These are phyloP conservation scores for Suhomyces tanzawaensis DNA, from an alignment of 805 yeast genomes.

Conservation along the genomic window DNA sequence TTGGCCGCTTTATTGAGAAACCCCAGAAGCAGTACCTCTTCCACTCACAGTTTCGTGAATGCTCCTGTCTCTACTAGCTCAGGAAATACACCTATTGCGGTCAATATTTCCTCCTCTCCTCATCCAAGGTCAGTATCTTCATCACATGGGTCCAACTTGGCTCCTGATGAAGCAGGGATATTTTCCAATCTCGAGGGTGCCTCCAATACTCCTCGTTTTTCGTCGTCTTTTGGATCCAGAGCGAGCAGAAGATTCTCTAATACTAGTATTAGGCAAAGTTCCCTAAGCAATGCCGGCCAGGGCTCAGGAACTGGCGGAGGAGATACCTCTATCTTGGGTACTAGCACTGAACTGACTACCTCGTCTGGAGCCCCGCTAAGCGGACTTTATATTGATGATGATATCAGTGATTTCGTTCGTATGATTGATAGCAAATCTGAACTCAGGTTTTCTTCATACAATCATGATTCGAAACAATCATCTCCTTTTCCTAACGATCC, in stretches of 20 bases:
- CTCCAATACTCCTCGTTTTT: slow-evolving; percentile 52
- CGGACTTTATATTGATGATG: slow-evolving; percentile 53
- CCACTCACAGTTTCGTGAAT: slow-evolving; percentile 29
- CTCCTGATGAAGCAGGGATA: slow-evolving; percentile 24
- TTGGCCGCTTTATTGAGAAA: slow-evolving; percentile 51
- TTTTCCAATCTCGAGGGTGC: slow-evolving; percentile 22
- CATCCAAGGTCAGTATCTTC: slow-evolving; percentile 39
- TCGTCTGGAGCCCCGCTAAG: slow-evolving; percentile 34
- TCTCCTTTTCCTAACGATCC: slow-evolving; percentile 36
- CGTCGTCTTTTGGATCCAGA: slow-evolving; percentile 73
- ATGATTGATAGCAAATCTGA: slow-evolving; percentile 66
- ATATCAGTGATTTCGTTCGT: slow-evolving; percentile 66
- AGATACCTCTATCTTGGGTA: slow-evolving; percentile 26
- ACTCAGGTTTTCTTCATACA: slow-evolving; percentile 31
- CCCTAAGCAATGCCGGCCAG: slow-evolving; percentile 9
- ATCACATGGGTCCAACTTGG: slow-evolving; percentile 36
- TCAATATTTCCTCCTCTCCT: slow-evolving; percentile 12
- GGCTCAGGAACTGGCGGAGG: slow-evolving; percentile 15
- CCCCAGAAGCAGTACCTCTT: slow-evolving; percentile 46
- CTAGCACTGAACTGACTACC: slow-evolving; percentile 35
- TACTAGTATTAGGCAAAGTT: slow-evolving; percentile 28
- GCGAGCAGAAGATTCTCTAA: slow-evolving; percentile 48
- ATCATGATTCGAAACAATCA: slow-evolving; percentile 15
- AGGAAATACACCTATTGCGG: slow-evolving; percentile 6
- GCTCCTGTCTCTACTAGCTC: slow-evolving; percentile 21